A percentile compares a stretch with the other conserved stretches of the same genome.
These are phyloP conservation scores for Metschnikowia anglica DNA, from an alignment of 805 yeast genomes.

Conservation along the genomic window DNA sequence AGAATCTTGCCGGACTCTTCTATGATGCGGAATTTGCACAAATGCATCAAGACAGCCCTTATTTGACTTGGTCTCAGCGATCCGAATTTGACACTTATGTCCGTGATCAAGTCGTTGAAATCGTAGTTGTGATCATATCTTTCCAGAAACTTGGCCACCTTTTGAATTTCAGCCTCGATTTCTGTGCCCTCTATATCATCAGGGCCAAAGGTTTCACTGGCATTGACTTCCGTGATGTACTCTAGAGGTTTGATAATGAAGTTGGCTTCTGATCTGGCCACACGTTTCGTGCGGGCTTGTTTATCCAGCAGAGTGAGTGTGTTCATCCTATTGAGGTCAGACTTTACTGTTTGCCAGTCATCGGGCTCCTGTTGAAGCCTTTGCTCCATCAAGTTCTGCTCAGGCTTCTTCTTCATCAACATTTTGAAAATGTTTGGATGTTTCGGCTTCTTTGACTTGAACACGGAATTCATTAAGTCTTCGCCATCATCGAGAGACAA, in stretches of 20 bases:
- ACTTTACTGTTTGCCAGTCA: conserved; percentile 33
- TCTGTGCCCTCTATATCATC: conserved; percentile 15
- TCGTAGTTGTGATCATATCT: conserved; percentile 31
- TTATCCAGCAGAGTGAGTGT: conserved; percentile 68
- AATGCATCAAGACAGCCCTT: conserved; percentile 61
- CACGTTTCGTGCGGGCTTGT: conserved; percentile 65
- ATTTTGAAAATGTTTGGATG: conserved; percentile 46
- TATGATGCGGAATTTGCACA: conserved; percentile 59
- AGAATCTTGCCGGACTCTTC: conserved; percentile 37
- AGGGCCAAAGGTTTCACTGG: conserved; percentile 35
- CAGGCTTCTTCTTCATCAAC: conserved; percentile 34
- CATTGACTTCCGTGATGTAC: conserved; percentile 41
- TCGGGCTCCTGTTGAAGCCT: conserved; percentile 43
- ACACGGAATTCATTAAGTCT: conserved; percentile 39
- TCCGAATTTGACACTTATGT: conserved; percentile 38
- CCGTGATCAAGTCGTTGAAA: conserved; percentile 43
- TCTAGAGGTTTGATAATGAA: conserved; percentile 45
- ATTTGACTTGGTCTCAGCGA: conserved; percentile 50
- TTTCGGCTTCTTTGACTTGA: conserved; percentile 41
- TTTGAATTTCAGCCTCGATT: conserved; percentile 21
- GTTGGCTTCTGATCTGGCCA: conserved; percentile 36
- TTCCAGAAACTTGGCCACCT: conserved; percentile 36
- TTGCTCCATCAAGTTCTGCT: conserved; percentile 39
- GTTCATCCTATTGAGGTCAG: conserved; percentile 60
- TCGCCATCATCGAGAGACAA: conserved; percentile 27